Evolutionary conservation across 352 stramenopile species (phyloP).

Genomic region (Phytophthora aleatoria): DNA sequence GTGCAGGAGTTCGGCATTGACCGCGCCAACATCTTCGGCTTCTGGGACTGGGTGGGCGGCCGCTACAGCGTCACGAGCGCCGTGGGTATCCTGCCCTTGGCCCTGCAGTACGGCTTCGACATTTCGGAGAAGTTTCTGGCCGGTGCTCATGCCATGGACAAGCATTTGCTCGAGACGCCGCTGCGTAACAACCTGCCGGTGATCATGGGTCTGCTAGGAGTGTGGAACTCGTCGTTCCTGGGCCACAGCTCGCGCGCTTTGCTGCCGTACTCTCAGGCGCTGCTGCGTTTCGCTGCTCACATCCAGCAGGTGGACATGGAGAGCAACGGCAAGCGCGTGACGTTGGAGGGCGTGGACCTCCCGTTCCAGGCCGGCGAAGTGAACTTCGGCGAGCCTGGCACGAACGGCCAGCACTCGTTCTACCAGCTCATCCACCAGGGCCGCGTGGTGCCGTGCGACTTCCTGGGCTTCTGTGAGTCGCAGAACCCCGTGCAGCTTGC

Average conservation of each 20-base stretch:
- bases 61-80: slow-evolving; percentile 98
- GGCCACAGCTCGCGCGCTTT: slow-evolving; percentile 92
- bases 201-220: slow-evolving; percentile 95
- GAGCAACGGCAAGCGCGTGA: slow-evolving; percentile 98
- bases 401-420: slow-evolving; percentile 98
- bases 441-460: slow-evolving; percentile 97
- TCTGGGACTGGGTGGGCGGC: slow-evolving; percentile 99
- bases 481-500: slow-evolving; percentile 87
- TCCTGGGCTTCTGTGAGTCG: slow-evolving; percentile 97
- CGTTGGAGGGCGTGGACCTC: slow-evolving; percentile 92
- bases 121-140: slow-evolving; percentile 93
- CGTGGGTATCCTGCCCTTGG: slow-evolving; percentile 96
- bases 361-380: slow-evolving; percentile 95
- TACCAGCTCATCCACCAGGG: slow-evolving; percentile 99
- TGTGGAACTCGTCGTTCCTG: slow-evolving; percentile 99
- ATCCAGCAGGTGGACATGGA: slow-evolving; percentile 99
- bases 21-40: slow-evolving; percentile 96
- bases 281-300: slow-evolving; percentile 96
- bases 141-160: slow-evolving; percentile 97
- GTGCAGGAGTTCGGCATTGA: slow-evolving; percentile 95
- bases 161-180: slow-evolving; percentile 95
- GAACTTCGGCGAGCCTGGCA: slow-evolving; percentile 98
- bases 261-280: slow-evolving; percentile 93
- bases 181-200: slow-evolving; percentile 96
- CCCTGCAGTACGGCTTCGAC: slow-evolving; percentile 96